Conservation (phyloP, 2,329 filamentous ascomycete genomes). For the Albophoma yamanashiensis region DNA sequence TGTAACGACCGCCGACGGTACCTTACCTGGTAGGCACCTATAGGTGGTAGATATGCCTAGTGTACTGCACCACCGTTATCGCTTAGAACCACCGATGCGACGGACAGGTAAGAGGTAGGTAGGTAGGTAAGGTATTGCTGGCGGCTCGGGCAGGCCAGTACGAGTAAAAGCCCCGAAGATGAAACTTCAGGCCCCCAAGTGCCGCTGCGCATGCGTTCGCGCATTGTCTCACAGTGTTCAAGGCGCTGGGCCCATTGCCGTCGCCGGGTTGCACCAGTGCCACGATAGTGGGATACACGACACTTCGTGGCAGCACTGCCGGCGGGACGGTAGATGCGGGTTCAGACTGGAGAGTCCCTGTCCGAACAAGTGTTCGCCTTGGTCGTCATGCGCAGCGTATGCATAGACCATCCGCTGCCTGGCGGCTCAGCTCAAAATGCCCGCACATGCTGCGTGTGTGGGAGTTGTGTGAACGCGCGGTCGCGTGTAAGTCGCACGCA, state of each 20-base stretch:
- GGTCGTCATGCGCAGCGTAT: neutral
- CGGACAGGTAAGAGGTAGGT: too few species aligned
- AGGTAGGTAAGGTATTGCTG: too few species aligned
- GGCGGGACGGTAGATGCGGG: neutral
- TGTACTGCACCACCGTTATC: too few species aligned
- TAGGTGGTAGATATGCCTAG: too few species aligned
- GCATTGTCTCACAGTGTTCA: neutral
- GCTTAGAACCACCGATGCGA: too few species aligned
- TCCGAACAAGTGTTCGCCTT: too few species aligned
- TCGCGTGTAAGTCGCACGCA: neutral
- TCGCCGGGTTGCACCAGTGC: neutral
- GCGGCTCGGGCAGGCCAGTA: too few species aligned
- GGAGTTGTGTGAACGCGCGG: neutral
- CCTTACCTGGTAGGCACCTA: too few species aligned
- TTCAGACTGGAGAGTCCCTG: neutral
- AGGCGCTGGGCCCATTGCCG: neutral
- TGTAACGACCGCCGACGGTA: too few species aligned
- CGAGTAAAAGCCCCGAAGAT: neutral
- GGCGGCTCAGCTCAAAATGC: neutral
- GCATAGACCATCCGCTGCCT: neutral
- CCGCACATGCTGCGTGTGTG: neutral
- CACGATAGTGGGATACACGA: neutral
- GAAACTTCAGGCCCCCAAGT: neutral
- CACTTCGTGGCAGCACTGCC: neutral
- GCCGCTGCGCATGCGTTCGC: neutral